Base-by-base conservation (phyloP, 305 asterid genomes). In the Fraxinus velutina region DNA sequence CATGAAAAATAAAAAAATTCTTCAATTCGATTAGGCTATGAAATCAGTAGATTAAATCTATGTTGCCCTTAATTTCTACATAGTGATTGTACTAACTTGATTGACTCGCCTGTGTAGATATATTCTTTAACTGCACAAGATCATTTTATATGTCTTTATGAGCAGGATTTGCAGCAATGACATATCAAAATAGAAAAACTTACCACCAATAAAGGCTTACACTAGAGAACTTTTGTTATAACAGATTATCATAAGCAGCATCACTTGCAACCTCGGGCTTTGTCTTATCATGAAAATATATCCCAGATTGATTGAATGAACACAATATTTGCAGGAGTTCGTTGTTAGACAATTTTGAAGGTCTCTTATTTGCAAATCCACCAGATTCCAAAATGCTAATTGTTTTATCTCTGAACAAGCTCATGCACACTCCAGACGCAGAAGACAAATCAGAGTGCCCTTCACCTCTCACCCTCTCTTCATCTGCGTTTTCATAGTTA, bases 311-410 rank as follows among this genome's bases (percentile, higher is more conserved):
- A 88, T 96, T 96, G 39, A 96, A 87, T 81, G 88, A 80, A 81
- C 89, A 90, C 80, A 94, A 84, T 89, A 96, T 80, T 82, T 81
- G 85, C 77, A 93, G 79, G 85, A 96, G 87, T 79, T 93, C 97
- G 75, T 88, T 88, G 0, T 90, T 89, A 0, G 93, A 82, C 80
- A 93, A 84, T 84, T 96, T 96, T 8, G 93, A 82, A 27, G 99
- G 97, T 83, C 99, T 93, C 90, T 90, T 94, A 37, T 94, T 92
- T 86, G 73, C 86, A 84, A 86, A 93, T 30, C 91, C 93, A 83
- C 91, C 73, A 2, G 88, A 80, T 72, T 89, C 93, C 64, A 96
- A 84, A 75, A 90, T 73, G 9, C 85, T 84, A 10, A 84, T 37
- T 4, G 93, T 75, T 86, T 83, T 90, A 68, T 85, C 92, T 86